Percentiles rank a stretch among this genome's conserved stretches.
These are phyloP conservation scores for Pestalotiopsis sp. DNA, from an alignment of 2,329 filamentous ascomycete genomes.

Conservation along the genomic window DNA sequence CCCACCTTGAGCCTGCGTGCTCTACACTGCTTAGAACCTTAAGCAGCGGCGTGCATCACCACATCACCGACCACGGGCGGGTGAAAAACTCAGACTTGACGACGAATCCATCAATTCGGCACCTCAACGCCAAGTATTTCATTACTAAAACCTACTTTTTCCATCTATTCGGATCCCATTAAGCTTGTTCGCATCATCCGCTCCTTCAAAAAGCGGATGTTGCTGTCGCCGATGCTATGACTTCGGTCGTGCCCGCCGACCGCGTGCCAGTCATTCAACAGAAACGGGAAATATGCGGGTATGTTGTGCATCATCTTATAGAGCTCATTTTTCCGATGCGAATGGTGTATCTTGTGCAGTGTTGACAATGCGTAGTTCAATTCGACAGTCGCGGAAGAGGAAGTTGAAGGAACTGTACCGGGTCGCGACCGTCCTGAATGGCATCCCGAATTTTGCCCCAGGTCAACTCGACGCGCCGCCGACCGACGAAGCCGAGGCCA, in stretches of 20 bases:
- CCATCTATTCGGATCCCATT: slow-evolving; percentile 36
- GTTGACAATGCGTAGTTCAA: slow-evolving; percentile 59
- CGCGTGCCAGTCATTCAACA: slow-evolving; percentile 67
- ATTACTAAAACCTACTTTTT: slow-evolving; percentile 32
- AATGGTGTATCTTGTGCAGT: slow-evolving; percentile 45
- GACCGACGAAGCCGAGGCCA: slow-evolving; percentile 52
- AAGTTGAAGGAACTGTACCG: slow-evolving; percentile 87
- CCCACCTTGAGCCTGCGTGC: not conserved
- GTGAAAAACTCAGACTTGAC: slow-evolving; percentile 23
- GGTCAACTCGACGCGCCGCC: slow-evolving; percentile 59
- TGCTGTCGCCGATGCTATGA: slow-evolving; percentile 70
- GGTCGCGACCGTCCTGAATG: slow-evolving; percentile 71
- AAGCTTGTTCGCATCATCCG: slow-evolving; percentile 48
- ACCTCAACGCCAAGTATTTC: slow-evolving; percentile 37
- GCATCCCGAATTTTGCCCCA: slow-evolving; percentile 61
- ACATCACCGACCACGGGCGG: slow-evolving; percentile 15
- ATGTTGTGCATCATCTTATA: slow-evolving; percentile 45
- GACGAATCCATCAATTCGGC: slow-evolving; percentile 11
- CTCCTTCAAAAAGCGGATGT: slow-evolving; percentile 71
- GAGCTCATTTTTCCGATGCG: slow-evolving; percentile 52
- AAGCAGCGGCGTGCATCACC: slow-evolving; percentile 13
- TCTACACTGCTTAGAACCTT: not conserved
- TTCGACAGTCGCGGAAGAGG: slow-evolving; percentile 83
- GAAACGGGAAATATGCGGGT: slow-evolving; percentile 66
- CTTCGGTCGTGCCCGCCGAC: slow-evolving; percentile 69